Percentiles rank a stretch among this genome's conserved stretches.
These are phyloP conservation scores for Backusella macrospora DNA, from an alignment of 192 early-diverging fungal species.

Conservation along the genomic window DNA sequence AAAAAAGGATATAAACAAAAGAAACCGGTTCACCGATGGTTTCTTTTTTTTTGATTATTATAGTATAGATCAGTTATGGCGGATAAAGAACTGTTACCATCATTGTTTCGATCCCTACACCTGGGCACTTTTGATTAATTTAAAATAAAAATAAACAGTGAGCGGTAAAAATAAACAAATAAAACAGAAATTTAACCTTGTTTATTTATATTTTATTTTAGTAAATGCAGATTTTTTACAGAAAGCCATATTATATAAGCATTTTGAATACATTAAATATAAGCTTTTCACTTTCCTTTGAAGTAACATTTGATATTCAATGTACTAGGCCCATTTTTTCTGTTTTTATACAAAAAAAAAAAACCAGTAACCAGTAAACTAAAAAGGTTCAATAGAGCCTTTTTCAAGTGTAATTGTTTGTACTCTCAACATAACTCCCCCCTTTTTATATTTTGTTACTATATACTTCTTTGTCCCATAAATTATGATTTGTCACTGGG, in stretches of 20 bases:
- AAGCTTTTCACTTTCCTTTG: neutral
- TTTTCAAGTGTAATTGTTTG: conserved; percentile 1
- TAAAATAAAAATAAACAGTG: neutral
- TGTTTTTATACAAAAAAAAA: conserved; percentile 15
- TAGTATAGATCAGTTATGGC: conserved; percentile 8
- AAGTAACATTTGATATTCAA: conserved; percentile 1
- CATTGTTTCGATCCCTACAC: conserved; percentile 13
- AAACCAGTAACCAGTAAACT: neutral
- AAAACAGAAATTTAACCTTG: conserved; percentile 10
- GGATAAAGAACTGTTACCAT: conserved; percentile 15
- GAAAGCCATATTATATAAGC: neutral
- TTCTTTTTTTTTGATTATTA: neutral
- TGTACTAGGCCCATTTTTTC: neutral
- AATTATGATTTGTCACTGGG: conserved; percentile 9
- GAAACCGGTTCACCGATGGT: neutral
- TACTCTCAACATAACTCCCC: conserved; percentile 12
- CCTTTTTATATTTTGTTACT: neutral
- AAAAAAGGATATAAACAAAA: neutral
- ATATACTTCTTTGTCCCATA: conserved; percentile 12
- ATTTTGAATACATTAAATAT: neutral
- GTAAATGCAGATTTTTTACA: neutral
- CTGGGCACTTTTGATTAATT: conserved; percentile 5
- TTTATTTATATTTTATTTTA: neutral
- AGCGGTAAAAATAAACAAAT: conserved; percentile 7
- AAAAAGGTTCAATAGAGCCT: conserved; percentile 10